Conservation (phyloP, 208 protist genomes). For the Leishmania martiniquensis region DNA sequence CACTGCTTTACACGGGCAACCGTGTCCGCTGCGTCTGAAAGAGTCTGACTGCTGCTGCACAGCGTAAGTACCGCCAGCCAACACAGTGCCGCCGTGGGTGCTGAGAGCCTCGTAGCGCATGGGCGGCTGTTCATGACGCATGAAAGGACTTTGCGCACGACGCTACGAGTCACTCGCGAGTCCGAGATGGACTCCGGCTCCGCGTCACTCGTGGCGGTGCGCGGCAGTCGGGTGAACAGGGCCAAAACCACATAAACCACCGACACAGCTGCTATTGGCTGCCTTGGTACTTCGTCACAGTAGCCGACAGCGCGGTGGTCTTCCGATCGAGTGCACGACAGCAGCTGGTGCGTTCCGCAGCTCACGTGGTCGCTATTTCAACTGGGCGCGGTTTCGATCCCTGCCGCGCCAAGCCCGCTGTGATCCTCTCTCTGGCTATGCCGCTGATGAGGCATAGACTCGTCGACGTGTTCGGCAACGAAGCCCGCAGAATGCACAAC, state of each 20-base stretch:
- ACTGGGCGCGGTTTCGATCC: constrained; percentile 6
- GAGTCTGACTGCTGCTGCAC: constrained; percentile 5
- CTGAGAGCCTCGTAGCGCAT: background rate
- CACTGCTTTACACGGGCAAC: constrained; percentile 6
- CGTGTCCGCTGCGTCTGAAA: background rate
- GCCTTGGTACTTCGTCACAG: background rate
- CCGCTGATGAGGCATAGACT: background rate
- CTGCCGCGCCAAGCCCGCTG: background rate
- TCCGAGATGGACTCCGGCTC: background rate
- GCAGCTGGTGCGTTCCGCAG: background rate
- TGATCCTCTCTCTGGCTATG: background rate
- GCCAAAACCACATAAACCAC: background rate
- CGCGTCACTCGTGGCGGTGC: background rate
- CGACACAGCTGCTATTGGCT: background rate
- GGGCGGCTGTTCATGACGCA: background rate
- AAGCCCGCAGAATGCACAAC: background rate
- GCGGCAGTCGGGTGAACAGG: background rate
- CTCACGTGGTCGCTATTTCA: constrained; percentile 11
- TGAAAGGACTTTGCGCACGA: background rate
- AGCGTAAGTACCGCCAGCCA: background rate
- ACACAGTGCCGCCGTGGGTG: background rate
- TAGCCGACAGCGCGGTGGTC: background rate
- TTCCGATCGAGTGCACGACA: background rate
- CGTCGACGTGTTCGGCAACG: background rate
- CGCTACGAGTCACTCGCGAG: background rate